Base-by-base conservation (phyloP, 2,329 filamentous ascomycete species). In the Proliferodiscus dingleyae region DNA sequence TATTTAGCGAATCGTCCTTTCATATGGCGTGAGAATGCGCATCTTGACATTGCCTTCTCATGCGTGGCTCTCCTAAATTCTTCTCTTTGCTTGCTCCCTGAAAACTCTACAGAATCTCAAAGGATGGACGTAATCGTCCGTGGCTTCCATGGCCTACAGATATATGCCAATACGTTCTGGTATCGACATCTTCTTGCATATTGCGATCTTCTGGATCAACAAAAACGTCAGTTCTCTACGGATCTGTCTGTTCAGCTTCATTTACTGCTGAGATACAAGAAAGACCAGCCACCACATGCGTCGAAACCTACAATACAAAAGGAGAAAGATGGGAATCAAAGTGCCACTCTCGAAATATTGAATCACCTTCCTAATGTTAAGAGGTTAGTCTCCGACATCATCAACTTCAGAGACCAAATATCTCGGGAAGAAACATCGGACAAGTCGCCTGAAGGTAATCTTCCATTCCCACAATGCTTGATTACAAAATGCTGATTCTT, bases 141-240 rank as follows among this genome's bases (percentile, higher is more conserved):
- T 37, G 49, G 49, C 7, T 52, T 33, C 22, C 49, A 52, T 37
- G 49, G 49, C 1, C 15, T 52, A 13, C 49, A 52, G 37, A 34
- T 49, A 22, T 52, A 52, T 30, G 46, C 49, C 4, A 46, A 46
- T 23, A 43, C 46, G 16, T 52, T 45, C 26, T 52, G 49, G 49
- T 44, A 47, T 30, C 40, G 49, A 22, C 49, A 52, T 37, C 32
- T 52, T 9, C 43, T 52, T n/a, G 40, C 45, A n/a, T 52, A 52
- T 19, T 30, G 37, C 6, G 47, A 52, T 41, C 15, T 9, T 4
- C 19, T 28, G 38, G 45, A 43, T 21, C 10, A 24, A 6, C 19
- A 40, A 8, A 21, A 45, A n/a, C 24, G 47, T 33, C 37, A 51
- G 11, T 41, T 29, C 6, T 24, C 48, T 2, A 45, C 48, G 7